Conservation (phyloP, 2,329 filamentous ascomycete species). For the Nemania serpens region DNA sequence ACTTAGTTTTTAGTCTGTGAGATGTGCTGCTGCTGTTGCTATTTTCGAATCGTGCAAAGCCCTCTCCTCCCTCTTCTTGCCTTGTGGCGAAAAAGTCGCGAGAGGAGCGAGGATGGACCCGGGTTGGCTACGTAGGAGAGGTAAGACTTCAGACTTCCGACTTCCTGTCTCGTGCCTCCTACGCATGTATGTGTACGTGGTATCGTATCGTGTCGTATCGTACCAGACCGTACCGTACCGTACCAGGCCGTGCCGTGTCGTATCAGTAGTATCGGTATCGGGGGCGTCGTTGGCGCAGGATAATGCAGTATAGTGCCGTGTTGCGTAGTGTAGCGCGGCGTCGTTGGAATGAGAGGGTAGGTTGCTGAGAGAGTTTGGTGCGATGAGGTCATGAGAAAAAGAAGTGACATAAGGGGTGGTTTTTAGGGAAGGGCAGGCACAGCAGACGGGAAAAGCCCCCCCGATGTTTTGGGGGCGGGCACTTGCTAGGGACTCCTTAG, state of each 20-base stretch:
- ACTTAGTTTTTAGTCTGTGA: no score
- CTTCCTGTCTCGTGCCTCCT: slow-evolving; percentile 20
- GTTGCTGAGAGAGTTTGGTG: slow-evolving; percentile 37
- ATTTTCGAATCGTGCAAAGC: slow-evolving; percentile 21
- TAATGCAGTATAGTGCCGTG: slow-evolving; percentile 2
- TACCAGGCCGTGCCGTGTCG: no score
- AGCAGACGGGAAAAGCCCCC: slow-evolving; percentile 44
- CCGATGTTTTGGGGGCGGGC: slow-evolving; percentile 36
- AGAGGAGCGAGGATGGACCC: slow-evolving; percentile 6
- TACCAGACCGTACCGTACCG: no score
- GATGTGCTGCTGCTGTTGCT: no score
- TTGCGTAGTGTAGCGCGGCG: slow-evolving; percentile 8
- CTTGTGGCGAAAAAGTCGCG: slow-evolving; percentile 22
- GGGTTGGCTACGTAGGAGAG: slow-evolving; percentile 17
- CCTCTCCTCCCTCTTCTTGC: neutral
- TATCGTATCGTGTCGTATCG: slow-evolving; percentile 11
- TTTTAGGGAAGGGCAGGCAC: slow-evolving; percentile 43
- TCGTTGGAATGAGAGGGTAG: slow-evolving; percentile 30
- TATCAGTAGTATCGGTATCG: slow-evolving; percentile 6
- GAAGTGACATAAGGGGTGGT: slow-evolving; percentile 47
- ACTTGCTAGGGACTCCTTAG: slow-evolving; percentile 15
- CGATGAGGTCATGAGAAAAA: slow-evolving; percentile 48
- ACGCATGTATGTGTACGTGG: neutral
- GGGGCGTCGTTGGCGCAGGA: slow-evolving; percentile 15
- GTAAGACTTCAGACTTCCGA: neutral